phyloP scores from a whole-genome alignment of 2,329 filamentous ascomycete species.

The Colletotrichum cuscutae region DNA sequence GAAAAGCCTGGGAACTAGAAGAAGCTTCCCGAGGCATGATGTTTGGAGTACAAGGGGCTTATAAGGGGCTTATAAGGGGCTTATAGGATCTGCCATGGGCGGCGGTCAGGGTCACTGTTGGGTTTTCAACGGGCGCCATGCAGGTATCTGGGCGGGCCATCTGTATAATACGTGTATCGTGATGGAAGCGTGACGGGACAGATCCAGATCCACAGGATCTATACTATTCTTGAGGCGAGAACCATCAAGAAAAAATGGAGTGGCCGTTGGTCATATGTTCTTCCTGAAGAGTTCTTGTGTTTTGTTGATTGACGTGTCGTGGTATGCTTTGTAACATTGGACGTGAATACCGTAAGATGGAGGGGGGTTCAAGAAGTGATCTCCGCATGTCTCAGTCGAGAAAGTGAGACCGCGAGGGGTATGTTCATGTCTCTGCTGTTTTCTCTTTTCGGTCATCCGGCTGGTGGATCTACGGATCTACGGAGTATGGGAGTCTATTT shows the following conservation, averaged over 20 bases:
- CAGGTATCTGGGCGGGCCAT: background rate
- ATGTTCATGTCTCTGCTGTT: background rate
- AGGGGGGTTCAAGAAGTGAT: no score
- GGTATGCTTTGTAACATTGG: background rate
- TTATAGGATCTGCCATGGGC: background rate
- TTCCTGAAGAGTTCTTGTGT: background rate
- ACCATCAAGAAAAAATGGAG: background rate
- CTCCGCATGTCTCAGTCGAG: background rate
- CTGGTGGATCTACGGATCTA: background rate
- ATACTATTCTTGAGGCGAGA: background rate
- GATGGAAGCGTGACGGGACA: background rate
- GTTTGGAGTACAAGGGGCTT: constrained; percentile 5
- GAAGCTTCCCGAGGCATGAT: background rate
- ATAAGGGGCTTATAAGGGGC: background rate
- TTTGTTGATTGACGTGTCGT: background rate
- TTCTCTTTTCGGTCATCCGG: background rate
- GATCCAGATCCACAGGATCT: background rate
- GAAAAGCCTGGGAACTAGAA: background rate
- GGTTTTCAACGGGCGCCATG: background rate
- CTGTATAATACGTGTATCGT: constrained; percentile 31
- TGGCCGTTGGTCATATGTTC: background rate
- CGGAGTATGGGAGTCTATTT: background rate
- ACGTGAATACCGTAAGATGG: background rate
- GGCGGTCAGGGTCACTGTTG: background rate
- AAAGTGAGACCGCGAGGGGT: background rate